Evolutionary conservation across 2,329 filamentous ascomycete genomes (phyloP).

Genomic region (Pseudogymnoascus destructans): DNA sequence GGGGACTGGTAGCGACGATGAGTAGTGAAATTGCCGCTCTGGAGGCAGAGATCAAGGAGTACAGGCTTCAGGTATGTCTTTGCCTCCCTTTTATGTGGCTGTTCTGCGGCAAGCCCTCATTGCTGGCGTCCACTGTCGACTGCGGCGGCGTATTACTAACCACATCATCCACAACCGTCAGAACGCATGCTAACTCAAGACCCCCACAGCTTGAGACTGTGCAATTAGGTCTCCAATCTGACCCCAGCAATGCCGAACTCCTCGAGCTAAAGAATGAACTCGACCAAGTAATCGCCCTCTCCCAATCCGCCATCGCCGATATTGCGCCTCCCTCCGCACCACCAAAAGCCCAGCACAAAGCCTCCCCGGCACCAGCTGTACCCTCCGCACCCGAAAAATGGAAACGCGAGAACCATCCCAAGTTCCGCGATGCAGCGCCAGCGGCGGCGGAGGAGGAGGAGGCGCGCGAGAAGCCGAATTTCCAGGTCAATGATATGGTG

Average conservation of each 20-base stretch:
- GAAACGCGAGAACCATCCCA: constrained; percentile 68
- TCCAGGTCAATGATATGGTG: constrained; percentile 79
- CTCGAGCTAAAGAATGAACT: constrained; percentile 67
- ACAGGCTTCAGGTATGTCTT: constrained; percentile 39
- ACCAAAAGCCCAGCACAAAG: constrained; percentile 22
- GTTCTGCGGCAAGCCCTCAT: neutral
- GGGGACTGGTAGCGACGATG: constrained; percentile 13
- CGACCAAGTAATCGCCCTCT: constrained; percentile 64
- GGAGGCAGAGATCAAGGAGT: constrained; percentile 41
- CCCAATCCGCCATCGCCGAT: constrained; percentile 70
- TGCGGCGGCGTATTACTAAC: neutral
- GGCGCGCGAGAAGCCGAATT: constrained; percentile 36
- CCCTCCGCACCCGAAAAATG: constrained; percentile 56
- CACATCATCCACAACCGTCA: neutral
- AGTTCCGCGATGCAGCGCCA: constrained; percentile 49
- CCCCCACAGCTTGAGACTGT: constrained; percentile 59
- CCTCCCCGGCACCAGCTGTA: constrained; percentile 28
- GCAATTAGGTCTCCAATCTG: constrained; percentile 59
- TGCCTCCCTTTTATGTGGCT: neutral
- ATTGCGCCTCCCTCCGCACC: constrained; percentile 44
- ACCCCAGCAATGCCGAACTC: constrained; percentile 69
- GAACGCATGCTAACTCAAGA: constrained; percentile 12
- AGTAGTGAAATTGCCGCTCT: constrained; percentile 24
- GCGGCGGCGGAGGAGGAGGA: constrained; percentile 36
- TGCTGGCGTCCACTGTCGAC: neutral